Base-by-base conservation (phyloP, 495 filamentous ascomycete species). In the Annulohypoxylon nitens region DNA sequence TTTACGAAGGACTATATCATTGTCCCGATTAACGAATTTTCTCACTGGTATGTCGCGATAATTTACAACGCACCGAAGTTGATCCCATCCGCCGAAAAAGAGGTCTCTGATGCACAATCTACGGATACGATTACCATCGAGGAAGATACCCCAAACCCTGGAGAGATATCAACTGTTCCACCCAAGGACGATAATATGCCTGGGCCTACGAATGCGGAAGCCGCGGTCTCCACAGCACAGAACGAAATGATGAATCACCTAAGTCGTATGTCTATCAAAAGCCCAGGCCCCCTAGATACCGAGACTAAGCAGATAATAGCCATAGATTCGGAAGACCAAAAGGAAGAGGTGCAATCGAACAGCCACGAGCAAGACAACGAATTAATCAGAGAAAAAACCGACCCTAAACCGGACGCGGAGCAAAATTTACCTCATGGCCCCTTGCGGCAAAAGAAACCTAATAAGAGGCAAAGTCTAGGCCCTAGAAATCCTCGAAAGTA, bases 31-130 rank as follows among this genome's bases (percentile, higher is more conserved):
- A 95, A 97, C 76, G 93, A 98, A 72, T 81, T 87, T 76, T 82
- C 83, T 18, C 96, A 99, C 78, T 99, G 96, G 96, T 98, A 96
- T 81, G 82, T 98, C 75, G 96, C 94, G 11, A 94, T 99, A 64
- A 97, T 98, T 36, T 97, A 93, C 88, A 97, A 98, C 75, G 86
- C 95, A 2, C 84, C 90, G 67, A 82, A 87, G 66, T 74, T 88
- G 63, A 72, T 87, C 77, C 72, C 84, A 76, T 60, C 57, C 53
- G 23, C 70, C 3, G 64, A 65, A 70, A 80, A 77, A 11, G 75
- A 76, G 33, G 69, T 54, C 20, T 60, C 67, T 25, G 62, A 78
- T 34, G 47, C 41, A 61, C 62, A 45, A 45, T 61, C 71, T 34
- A 72, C 66, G 30, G 60, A 70, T 12, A 53, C 60, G 14, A 66